These are phyloP conservation scores for Trichoderma pleuroti DNA, from an alignment of 2,329 filamentous ascomycete genomes.

Conservation along the genomic window DNA sequence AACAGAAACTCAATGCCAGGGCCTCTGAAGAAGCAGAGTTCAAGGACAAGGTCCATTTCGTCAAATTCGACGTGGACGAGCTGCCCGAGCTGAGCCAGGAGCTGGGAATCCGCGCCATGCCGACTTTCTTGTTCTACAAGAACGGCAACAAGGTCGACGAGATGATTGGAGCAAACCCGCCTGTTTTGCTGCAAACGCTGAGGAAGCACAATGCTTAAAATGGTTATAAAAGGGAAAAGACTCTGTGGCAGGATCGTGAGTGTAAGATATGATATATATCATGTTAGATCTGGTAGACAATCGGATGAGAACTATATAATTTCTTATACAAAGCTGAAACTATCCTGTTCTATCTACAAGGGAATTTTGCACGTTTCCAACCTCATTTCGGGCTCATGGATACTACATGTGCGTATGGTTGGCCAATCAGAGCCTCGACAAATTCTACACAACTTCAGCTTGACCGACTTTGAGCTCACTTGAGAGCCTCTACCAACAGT, in stretches of 20 bases:
- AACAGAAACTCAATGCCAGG: slow-evolving; percentile 17
- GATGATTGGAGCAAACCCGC: slow-evolving; percentile 77
- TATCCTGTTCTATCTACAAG: no score
- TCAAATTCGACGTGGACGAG: slow-evolving; percentile 87
- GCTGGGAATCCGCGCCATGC: slow-evolving; percentile 83
- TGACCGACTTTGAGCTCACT: no score
- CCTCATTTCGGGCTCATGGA: no score
- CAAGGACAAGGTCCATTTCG: slow-evolving; percentile 64
- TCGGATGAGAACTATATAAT: no score
- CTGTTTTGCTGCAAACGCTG: slow-evolving; percentile 45
- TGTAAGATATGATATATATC: background rate
- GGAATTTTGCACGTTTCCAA: no score
- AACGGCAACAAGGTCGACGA: slow-evolving; percentile 66
- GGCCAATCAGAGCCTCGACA: no score
- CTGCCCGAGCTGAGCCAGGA: slow-evolving; percentile 70
- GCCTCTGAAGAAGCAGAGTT: slow-evolving; percentile 41
- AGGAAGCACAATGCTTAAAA: slow-evolving; percentile 18
- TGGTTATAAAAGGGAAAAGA: background rate
- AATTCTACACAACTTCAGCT: no score
- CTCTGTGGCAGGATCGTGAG: background rate
- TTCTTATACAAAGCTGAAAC: no score
- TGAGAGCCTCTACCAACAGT: background rate
- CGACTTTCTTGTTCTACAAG: slow-evolving; percentile 84
- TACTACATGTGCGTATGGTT: no score
- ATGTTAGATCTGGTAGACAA: background rate